Conservation (phyloP, 2,329 filamentous ascomycete genomes). For the Fusarium sp. region DNA sequence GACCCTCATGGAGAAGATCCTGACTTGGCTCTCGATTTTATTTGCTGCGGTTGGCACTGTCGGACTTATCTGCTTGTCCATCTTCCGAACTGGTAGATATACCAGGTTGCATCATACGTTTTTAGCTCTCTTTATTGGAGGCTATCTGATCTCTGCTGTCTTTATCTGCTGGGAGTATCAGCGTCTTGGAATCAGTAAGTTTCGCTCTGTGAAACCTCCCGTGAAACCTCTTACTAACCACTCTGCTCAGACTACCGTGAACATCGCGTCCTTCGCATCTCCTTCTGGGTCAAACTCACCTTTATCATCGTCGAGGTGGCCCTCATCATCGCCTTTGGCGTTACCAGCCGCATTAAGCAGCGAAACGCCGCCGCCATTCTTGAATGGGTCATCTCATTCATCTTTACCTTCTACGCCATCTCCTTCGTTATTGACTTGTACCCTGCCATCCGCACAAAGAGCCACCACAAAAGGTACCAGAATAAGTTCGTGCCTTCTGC, state of each 20-base stretch:
- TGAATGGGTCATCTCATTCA: slow-evolving; percentile 82
- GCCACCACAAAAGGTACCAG: slow-evolving; percentile 45
- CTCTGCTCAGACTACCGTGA: slow-evolving; percentile 73
- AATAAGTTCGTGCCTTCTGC: slow-evolving; percentile 48
- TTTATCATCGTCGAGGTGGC: slow-evolving; percentile 86
- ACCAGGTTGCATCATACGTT: slow-evolving; percentile 78
- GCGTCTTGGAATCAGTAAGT: slow-evolving; percentile 78
- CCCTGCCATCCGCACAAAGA: slow-evolving; percentile 76
- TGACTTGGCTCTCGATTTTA: slow-evolving; percentile 71
- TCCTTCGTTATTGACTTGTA: slow-evolving; percentile 90
- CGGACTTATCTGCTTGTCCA: slow-evolving; percentile 83
- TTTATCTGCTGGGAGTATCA: slow-evolving; percentile 94
- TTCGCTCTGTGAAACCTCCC: not conserved
- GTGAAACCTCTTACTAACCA: slow-evolving; percentile 3
- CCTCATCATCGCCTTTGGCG: slow-evolving; percentile 79
- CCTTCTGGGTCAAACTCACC: slow-evolving; percentile 87
- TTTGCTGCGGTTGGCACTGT: slow-evolving; percentile 80
- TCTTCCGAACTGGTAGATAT: slow-evolving; percentile 85
- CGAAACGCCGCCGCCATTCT: slow-evolving; percentile 80
- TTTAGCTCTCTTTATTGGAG: slow-evolving; percentile 83
- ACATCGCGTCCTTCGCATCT: slow-evolving; percentile 77
- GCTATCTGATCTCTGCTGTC: slow-evolving; percentile 86
- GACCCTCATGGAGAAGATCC: slow-evolving; percentile 67
- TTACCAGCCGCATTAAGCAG: slow-evolving; percentile 60
- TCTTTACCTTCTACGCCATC: slow-evolving; percentile 89